Conservation (phyloP, 139 green algal genomes). For the Desmodesmus armatus region DNA sequence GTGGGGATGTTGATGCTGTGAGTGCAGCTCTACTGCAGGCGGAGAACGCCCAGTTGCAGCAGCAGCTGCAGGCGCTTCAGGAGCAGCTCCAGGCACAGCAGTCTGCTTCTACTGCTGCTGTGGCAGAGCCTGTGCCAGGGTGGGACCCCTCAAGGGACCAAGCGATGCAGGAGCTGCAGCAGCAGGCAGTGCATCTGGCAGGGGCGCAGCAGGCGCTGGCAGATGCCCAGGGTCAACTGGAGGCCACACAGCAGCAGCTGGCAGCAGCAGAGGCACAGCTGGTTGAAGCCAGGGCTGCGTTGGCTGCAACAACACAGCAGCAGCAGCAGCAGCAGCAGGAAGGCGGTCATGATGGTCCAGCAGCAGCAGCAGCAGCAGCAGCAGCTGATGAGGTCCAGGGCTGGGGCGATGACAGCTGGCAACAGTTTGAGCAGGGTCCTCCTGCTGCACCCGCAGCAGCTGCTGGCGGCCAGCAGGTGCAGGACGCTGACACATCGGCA, state of each 20-base stretch:
- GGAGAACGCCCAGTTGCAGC: background rate
- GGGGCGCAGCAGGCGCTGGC: background rate
- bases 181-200: background rate
- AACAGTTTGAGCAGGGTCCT: background rate
- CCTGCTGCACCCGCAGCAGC: too few relatives aligned
- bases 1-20: too few relatives aligned
- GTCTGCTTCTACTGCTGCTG: too few relatives aligned
- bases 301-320: constrained; percentile 7
- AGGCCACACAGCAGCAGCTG: constrained; percentile 12
- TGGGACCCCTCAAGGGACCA: too few relatives aligned
- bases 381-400: background rate
- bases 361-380: constrained; percentile 12
- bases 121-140: too few relatives aligned
- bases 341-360: background rate
- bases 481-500: too few relatives aligned
- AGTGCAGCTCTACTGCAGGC: background rate
- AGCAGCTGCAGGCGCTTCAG: background rate
- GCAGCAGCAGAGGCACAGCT: background rate
- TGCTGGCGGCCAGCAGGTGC: too few relatives aligned
- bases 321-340: constrained; percentile 11
- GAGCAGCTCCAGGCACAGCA: too few relatives aligned
- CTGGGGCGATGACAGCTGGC: background rate
- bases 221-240: background rate
- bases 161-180: background rate
- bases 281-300: too few relatives aligned